Conservation (phyloP, 2,329 filamentous ascomycete species). For the Bipolaris sorokiniana region DNA sequence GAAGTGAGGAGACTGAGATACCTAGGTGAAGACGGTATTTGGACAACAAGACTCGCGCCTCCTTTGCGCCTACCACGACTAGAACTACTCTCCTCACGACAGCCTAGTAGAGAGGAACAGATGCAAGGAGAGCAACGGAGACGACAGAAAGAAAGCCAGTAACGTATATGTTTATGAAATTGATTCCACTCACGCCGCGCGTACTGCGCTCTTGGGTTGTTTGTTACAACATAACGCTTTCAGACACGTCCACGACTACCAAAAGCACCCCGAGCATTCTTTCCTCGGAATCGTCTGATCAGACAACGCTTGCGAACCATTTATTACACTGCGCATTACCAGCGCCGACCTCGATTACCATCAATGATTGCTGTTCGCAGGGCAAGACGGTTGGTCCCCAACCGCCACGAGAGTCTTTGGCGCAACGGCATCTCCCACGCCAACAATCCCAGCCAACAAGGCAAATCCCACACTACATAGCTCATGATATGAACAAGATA, state of each 20-base stretch:
- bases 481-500: slow-evolving; percentile 30
- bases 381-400: neutral
- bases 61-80: slow-evolving; percentile 10
- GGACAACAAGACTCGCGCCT: slow-evolving; percentile 12
- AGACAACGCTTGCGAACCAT: neutral
- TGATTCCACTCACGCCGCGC: slow-evolving; percentile 18
- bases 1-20: slow-evolving; percentile 12
- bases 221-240: neutral
- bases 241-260: slow-evolving; percentile 6
- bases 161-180: slow-evolving; percentile 14
- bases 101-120: slow-evolving; percentile 9
- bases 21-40: slow-evolving; percentile 16
- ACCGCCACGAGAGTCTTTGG: slow-evolving; percentile 2
- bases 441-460: neutral
- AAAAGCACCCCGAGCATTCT: neutral
- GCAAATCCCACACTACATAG: slow-evolving; percentile 18
- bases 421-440: neutral
- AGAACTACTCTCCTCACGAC: slow-evolving; percentile 10
- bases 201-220: slow-evolving; percentile 1
- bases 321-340: neutral
- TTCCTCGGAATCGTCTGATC: neutral
- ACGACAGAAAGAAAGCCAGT: slow-evolving; percentile 19
- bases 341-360: neutral
- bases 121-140: slow-evolving; percentile 9
- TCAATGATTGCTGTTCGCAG: slow-evolving; percentile 1